Percentiles rank a stretch among this genome's conserved stretches.
These are phyloP conservation scores for Capsicum baccatum DNA, from an alignment of 257 asterid genomes.

Conservation along the genomic window DNA sequence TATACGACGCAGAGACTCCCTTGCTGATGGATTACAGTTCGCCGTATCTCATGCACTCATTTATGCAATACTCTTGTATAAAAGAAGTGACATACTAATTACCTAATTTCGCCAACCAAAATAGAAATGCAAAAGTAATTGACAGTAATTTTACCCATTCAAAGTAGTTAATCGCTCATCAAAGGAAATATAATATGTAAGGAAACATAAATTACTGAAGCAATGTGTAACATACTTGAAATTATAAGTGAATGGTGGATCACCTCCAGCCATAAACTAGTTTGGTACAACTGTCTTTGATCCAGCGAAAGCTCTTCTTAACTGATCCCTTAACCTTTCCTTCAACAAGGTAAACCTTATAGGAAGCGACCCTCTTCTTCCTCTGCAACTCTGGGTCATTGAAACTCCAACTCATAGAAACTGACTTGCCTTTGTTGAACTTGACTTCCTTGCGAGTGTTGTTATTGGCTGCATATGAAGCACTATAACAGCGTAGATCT, in stretches of 20 bases:
- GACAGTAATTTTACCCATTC: neutral
- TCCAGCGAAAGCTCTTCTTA: constrained; percentile 31
- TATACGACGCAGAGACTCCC: neutral
- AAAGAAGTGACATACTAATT: neutral
- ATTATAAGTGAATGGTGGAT: neutral
- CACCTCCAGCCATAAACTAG: constrained; percentile 34
- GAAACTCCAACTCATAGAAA: constrained; percentile 32
- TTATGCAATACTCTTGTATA: neutral
- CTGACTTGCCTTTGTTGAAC: neutral
- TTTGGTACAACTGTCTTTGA: constrained; percentile 28
- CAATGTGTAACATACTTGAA: constrained; percentile 1
- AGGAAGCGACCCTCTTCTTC: constrained; percentile 37
- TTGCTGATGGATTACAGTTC: neutral
- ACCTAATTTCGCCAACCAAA: neutral
- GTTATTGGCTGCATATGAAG: constrained; percentile 5
- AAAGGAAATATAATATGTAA: constrained; percentile 9
- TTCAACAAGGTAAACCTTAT: constrained; percentile 33
- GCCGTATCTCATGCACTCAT: no score
- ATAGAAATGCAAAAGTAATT: constrained; percentile 9
- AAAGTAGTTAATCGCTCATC: neutral
- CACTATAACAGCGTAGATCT: constrained; percentile 2
- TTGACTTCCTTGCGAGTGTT: neutral
- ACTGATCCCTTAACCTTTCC: constrained; percentile 29
- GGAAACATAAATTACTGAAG: neutral
- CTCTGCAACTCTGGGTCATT: constrained; percentile 32